Percentiles rank a stretch among this genome's conserved stretches.
Evolutionary conservation across 257 asterid genomes (phyloP).

Genomic region (Nicotiana tabacum): DNA sequence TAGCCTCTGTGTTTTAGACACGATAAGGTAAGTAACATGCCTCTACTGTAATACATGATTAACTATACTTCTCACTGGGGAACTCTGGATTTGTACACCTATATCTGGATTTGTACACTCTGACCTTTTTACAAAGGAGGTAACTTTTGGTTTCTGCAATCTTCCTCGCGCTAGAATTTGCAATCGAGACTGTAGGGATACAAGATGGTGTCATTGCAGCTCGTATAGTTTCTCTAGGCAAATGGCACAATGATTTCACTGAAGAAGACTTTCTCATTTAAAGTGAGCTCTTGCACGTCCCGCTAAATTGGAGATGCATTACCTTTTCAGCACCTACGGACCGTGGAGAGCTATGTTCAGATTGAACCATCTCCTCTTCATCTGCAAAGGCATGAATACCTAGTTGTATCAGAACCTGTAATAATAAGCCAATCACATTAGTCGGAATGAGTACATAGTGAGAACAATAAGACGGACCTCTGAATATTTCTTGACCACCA

Average conservation of each 20-base stretch:
- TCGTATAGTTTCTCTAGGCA: neutral
- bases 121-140: neutral
- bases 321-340: neutral
- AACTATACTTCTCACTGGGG: no score
- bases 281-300: neutral
- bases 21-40: no score
- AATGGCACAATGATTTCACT: neutral
- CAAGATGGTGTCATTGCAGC: neutral
- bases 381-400: neutral
- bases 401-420: neutral
- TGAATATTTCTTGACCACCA: no score
- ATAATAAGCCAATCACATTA: neutral
- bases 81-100: neutral
- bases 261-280: neutral
- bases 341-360: neutral
- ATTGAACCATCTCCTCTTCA: neutral
- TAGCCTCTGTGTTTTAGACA: no score
- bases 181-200: neutral
- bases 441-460: neutral
- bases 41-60: no score
- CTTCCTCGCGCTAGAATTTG: neutral
- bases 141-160: conserved; percentile 20
- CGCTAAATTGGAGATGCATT: neutral
- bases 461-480: no score
- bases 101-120: neutral